Conservation (phyloP, 306 rosid species). For the Rubus parviflorus region DNA sequence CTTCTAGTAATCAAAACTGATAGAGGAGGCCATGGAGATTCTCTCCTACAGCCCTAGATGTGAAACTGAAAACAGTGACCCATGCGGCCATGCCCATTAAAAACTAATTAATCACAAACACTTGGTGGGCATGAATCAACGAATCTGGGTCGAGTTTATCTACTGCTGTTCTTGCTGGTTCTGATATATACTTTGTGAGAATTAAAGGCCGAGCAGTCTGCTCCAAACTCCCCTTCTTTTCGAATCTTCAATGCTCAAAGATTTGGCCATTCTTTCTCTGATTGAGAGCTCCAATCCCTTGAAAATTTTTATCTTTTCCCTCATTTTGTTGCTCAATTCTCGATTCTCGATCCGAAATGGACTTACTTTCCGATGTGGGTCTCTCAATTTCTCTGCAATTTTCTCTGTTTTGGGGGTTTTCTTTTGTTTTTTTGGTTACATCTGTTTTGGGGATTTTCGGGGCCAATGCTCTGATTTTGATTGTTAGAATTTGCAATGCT, state of each 20-base stretch:
- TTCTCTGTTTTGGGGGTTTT: constrained; percentile 14
- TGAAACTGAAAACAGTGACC: neutral
- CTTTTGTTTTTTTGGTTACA: too few relatives aligned
- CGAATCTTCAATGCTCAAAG: constrained; percentile 29
- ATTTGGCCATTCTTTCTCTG: constrained; percentile 34
- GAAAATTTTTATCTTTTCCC: constrained; percentile 34
- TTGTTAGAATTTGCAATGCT: too few relatives aligned
- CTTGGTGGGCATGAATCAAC: constrained; percentile 40
- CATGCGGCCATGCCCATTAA: neutral
- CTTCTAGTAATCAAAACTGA: constrained; percentile 5
- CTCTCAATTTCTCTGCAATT: constrained; percentile 20
- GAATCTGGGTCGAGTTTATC: constrained; percentile 54
- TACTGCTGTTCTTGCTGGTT: constrained; percentile 58
- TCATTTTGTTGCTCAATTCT: constrained; percentile 31
- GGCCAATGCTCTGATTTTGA: too few relatives aligned
- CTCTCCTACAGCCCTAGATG: constrained; percentile 37
- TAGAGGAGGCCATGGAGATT: constrained; percentile 34
- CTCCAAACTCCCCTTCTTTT: constrained; percentile 22
- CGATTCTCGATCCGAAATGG: constrained; percentile 37
- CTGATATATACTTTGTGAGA: constrained; percentile 82
- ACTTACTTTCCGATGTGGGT: constrained; percentile 32
- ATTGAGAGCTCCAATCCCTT: constrained; percentile 38
- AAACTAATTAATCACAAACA: constrained; percentile 42
- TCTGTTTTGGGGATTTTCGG: too few relatives aligned
- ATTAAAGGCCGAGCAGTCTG: constrained; percentile 30